Evolutionary conservation across 495 filamentous ascomycete genomes (phyloP).

Genomic region (Penicillium simplicissimum): DNA sequence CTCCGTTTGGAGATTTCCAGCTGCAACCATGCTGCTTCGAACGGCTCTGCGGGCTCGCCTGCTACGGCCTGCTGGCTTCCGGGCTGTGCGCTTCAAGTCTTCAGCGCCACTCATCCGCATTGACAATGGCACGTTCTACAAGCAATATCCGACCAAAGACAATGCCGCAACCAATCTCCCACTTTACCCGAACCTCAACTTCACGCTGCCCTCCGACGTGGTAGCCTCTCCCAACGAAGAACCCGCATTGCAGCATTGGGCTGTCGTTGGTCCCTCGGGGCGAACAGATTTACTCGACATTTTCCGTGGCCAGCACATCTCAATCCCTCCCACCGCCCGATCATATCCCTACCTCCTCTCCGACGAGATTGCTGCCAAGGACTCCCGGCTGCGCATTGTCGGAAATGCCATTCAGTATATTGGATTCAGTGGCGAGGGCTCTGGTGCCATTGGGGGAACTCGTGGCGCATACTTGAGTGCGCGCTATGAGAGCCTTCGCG

Average conservation of each 20-base stretch:
- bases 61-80: constrained; percentile 3
- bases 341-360: constrained; percentile 73
- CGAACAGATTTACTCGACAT: constrained; percentile 77
- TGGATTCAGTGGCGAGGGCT: constrained; percentile 68
- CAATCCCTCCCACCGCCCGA: constrained; percentile 68
- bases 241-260: constrained; percentile 60
- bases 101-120: constrained; percentile 68
- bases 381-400: constrained; percentile 56
- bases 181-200: constrained; percentile 66
- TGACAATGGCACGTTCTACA: constrained; percentile 76
- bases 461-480: constrained; percentile 82
- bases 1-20: background rate
- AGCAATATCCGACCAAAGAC: constrained; percentile 64
- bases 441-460: constrained; percentile 55
- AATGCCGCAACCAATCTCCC: constrained; percentile 49
- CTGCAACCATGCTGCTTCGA: constrained; percentile 19
- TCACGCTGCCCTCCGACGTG: constrained; percentile 59
- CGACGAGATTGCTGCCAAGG: constrained; percentile 56
- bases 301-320: constrained; percentile 70
- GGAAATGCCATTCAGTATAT: constrained; percentile 75
- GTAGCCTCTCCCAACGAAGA: constrained; percentile 11
- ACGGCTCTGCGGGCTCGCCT: constrained; percentile 15
- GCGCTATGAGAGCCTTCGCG: constrained; percentile 86
- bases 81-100: constrained; percentile 12
- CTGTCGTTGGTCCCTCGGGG: constrained; percentile 68